Evolutionary conservation across 1,284 basidiomycete species (phyloP).

Genomic region (Ganoderma multipileum): DNA sequence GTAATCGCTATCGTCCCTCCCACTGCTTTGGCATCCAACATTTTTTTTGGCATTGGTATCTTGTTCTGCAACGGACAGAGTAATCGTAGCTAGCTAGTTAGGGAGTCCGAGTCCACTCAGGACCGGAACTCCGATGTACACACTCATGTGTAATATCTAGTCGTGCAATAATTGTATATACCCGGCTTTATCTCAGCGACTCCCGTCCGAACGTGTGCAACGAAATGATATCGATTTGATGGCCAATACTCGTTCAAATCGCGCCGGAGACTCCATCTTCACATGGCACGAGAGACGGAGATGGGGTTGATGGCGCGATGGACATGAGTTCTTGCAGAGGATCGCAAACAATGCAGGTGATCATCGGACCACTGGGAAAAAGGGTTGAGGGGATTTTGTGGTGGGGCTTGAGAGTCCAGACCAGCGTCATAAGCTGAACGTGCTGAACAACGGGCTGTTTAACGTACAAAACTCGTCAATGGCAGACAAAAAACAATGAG

Average conservation of each 20-base stretch:
- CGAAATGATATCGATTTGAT: background rate
- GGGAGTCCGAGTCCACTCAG: background rate
- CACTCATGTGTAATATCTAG: background rate
- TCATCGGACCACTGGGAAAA: background rate
- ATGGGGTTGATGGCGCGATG: background rate
- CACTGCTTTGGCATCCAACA: background rate
- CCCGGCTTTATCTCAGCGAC: background rate
- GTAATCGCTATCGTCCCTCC: background rate
- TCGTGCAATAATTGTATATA: background rate
- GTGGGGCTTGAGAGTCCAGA: background rate
- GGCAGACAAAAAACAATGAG: background rate
- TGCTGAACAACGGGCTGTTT: background rate
- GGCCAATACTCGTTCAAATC: background rate
- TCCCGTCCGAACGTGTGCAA: background rate
- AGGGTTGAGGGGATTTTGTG: background rate
- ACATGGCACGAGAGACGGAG: background rate
- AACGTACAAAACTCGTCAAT: background rate
- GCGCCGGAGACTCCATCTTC: background rate
- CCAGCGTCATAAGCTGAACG: background rate
- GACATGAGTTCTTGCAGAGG: background rate
- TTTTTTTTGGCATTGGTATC: background rate
- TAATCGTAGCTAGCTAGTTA: background rate
- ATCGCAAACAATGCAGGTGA: background rate
- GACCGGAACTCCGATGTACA: background rate
- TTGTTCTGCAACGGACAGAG: background rate